Conservation (phyloP, 306 rosid species). For the Prunus mume region DNA sequence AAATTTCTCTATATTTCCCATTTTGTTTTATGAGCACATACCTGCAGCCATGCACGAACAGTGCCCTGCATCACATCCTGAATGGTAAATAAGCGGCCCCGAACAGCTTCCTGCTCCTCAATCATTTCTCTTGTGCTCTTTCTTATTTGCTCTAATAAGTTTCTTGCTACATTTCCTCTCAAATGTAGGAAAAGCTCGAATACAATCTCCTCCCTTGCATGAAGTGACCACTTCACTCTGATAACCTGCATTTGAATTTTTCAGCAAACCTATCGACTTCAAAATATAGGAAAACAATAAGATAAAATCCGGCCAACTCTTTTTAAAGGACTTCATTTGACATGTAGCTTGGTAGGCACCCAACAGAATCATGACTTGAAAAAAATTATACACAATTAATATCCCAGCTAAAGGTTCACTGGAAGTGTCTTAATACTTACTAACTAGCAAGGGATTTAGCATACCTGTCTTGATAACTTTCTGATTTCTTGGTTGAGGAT, state of each 20-base stretch:
- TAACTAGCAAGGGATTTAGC: conserved; percentile 17
- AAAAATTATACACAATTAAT: too few relatives aligned
- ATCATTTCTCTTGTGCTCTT: conserved; percentile 81
- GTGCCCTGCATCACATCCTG: conserved; percentile 97
- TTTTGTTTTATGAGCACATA: conserved; percentile 9
- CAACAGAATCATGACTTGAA: too few relatives aligned
- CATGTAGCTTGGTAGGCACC: too few relatives aligned
- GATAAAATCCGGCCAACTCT: background rate
- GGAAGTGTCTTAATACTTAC: background rate
- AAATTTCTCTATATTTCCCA: background rate
- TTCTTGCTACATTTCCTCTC: conserved; percentile 60
- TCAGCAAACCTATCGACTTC: background rate
- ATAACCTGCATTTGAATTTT: conserved; percentile 57
- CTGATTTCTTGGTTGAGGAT: conserved; percentile 92
- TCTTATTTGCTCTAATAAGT: conserved; percentile 56
- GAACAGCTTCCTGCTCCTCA: conserved; percentile 98
- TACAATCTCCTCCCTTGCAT: conserved; percentile 89
- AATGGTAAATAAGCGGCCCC: conserved; percentile 88
- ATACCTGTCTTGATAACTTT: conserved; percentile 84
- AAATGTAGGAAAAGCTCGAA: conserved; percentile 88
- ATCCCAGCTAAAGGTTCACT: background rate
- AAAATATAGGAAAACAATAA: background rate
- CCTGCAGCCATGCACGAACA: conserved; percentile 98
- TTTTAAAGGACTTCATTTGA: background rate
- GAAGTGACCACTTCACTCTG: conserved; percentile 96